Base-by-base conservation (phyloP, 495 filamentous ascomycete species). In the Chlorociboria aeruginascens region DNA sequence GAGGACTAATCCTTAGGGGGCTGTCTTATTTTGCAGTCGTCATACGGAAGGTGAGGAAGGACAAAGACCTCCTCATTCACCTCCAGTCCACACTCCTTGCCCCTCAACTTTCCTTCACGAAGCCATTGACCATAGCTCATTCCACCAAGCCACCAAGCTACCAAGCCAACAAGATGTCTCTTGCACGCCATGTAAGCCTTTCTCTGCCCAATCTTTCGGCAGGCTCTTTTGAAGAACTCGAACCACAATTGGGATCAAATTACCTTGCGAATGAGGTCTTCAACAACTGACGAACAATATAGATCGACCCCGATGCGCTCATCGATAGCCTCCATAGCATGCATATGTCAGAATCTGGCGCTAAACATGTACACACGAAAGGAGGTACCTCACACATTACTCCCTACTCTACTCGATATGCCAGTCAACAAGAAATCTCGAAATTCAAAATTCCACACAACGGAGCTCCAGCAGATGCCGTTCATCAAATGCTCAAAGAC, bases 401-500 rank as follows among this genome's bases (percentile, higher is more conserved):
- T 1, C 75, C 80, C 6, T 85, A 85, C 56, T 71, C 72, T 1
- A 77, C 72, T 9, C 71, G 75, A 32, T 86, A 85, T 61, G 69
- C 77, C 25, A 73, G 70, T 53, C 61, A 71, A 47, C 62, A 66
- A 25, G 75, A 81, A 38, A 76, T 85, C n/a, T 72, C 80, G 33
- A 86, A 85, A 53, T 86, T 77, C 63, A 63, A 63, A 38, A 75
- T 87, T 25, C 81, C 82, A 0, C 53, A 73, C 12, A 56, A 79
- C 35, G 82, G 82, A 13, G 73, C 77, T 1, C 75, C 78, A 0
- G 72, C 77, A 10, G 79, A 83, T 49, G 71, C 72, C 0, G 79
- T 81, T 1, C 76, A 81, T 47, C 78, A 85, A 50, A 68, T 86
- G 58, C 69, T 87, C 46, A 79, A 77, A 43, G 83, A 87, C 58